phyloP scores from a whole-genome alignment of 345 rosid species.

The Acer campestre region DNA sequence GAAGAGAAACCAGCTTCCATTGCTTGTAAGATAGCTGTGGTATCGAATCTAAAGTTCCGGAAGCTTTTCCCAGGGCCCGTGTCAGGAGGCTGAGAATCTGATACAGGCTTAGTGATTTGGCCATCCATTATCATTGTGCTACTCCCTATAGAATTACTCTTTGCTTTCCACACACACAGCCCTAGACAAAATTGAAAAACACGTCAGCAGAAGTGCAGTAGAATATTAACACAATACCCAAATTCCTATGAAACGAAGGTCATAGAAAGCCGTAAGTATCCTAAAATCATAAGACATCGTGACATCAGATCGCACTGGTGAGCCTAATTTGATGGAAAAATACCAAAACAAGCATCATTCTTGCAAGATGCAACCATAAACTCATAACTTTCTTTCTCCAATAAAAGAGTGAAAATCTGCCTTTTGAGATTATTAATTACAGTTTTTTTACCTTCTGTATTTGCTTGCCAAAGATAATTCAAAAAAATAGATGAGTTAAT shows the following conservation, averaged over 20 bases:
- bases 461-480: background rate
- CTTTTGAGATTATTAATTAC: background rate
- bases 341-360: background rate
- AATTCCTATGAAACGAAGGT: background rate
- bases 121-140: slow-evolving; percentile 45
- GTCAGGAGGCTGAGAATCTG: slow-evolving; percentile 50
- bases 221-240: background rate
- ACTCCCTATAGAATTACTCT: slow-evolving; percentile 55
- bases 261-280: background rate
- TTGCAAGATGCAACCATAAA: background rate
- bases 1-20: slow-evolving; percentile 59
- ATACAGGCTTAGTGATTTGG: slow-evolving; percentile 44
- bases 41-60: slow-evolving; percentile 68
- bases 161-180: slow-evolving; percentile 81
- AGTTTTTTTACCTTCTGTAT: background rate
- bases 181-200: slow-evolving; percentile 39
- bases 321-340: background rate
- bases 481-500: background rate
- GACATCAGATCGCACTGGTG: background rate
- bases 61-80: slow-evolving; percentile 62
- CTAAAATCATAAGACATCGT: background rate
- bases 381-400: background rate
- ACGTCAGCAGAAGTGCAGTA: slow-evolving; percentile 1
- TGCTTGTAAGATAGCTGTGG: slow-evolving; percentile 58
- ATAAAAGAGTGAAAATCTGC: background rate